A percentile compares a stretch with the other conserved stretches of the same genome.
Evolutionary conservation across 495 filamentous ascomycete species (phyloP).

Genomic region (Aspergillus steynii): DNA sequence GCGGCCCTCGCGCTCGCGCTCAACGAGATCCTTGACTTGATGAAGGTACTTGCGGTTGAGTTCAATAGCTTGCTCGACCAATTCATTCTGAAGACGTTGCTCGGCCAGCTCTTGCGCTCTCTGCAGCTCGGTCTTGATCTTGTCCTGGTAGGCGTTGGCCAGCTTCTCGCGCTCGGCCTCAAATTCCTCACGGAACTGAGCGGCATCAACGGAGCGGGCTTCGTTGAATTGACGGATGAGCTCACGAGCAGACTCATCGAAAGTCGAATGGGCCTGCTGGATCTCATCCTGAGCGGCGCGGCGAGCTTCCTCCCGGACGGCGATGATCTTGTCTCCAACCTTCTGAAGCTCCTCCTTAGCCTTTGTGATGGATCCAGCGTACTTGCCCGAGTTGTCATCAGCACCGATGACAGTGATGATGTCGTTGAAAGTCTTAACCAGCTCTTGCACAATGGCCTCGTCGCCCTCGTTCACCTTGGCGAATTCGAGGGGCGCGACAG

Average conservation of each 20-base stretch:
- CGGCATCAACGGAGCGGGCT: conserved; percentile 72
- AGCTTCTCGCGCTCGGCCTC: conserved; percentile 83
- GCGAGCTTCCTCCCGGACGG: conserved; percentile 64
- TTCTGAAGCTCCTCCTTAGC: conserved; percentile 81
- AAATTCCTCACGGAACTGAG: conserved; percentile 82
- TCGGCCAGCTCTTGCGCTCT: conserved; percentile 73
- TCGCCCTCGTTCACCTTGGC: conserved; percentile 69
- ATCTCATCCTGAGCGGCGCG: conserved; percentile 78
- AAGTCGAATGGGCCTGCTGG: conserved; percentile 66
- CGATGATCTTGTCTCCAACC: conserved; percentile 70
- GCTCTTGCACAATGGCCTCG: conserved; percentile 85
- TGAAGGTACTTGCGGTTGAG: conserved; percentile 80
- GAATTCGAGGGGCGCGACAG: conserved; percentile 69
- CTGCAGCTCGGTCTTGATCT: conserved; percentile 73
- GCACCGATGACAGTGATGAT: conserved; percentile 90
- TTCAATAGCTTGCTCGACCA: conserved; percentile 86
- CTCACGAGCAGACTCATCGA: conserved; percentile 78
- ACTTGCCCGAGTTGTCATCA: conserved; percentile 70
- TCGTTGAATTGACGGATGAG: conserved; percentile 68
- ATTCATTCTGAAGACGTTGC: conserved; percentile 75
- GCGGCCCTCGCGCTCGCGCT: conserved; percentile 83
- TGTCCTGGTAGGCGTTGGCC: conserved; percentile 70
- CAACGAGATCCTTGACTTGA: conserved; percentile 78
- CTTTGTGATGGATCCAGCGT: conserved; percentile 70
- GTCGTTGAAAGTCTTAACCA: conserved; percentile 94